Evolutionary conservation across 108 stramenopile genomes (phyloP), one percentile per base, ranked within the genome.

Genomic region (Hondaea fermentalgiana): DNA sequence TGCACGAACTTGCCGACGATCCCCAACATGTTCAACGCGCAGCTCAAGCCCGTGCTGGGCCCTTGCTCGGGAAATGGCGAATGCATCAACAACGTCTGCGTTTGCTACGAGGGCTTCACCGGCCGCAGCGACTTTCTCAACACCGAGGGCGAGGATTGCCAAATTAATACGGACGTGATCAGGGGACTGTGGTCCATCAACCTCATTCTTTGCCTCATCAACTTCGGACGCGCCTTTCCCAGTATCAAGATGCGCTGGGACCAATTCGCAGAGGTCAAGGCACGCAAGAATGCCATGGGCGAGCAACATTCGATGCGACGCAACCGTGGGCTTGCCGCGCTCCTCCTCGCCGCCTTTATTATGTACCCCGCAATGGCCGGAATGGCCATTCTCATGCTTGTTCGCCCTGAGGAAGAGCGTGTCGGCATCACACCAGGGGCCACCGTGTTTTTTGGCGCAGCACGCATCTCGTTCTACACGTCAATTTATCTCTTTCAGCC

Each of bases 401-500:
- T 53, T 12, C 6, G 51, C 17, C 76, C 76, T 17, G 64, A 69
- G 51, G 28, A 21, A 12, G 49, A 83, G 76, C 76, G 76, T 23
- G 45, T 83, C 16, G 76, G 76, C 6, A 47, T 83, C 3, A 53
- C 45, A 6, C 51, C 51, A 14, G 76, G 23, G 6, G 51, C 51
- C 51, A 83, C 76, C 10, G 19, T 83, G 6, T 83, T 83, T 45
- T 83, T 83, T 45, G 76, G 23, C 19, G 25, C 28, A 12, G 76
- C 49, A 45, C 45, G 51, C 16, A 83, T 53, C 6, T 47, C 49
- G 17, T 83, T 83, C 49, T 83, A 83, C 3, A 47, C 51, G 10
- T 83, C 76, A 55, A 53, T 83, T 23, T 83, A 53, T 17, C 76
- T 83, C 28, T 83, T 83, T 45, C 76, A 83, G 28, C 76, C 76